Evolutionary conservation across 257 asterid genomes (phyloP).

Genomic region (Vinca minor): DNA sequence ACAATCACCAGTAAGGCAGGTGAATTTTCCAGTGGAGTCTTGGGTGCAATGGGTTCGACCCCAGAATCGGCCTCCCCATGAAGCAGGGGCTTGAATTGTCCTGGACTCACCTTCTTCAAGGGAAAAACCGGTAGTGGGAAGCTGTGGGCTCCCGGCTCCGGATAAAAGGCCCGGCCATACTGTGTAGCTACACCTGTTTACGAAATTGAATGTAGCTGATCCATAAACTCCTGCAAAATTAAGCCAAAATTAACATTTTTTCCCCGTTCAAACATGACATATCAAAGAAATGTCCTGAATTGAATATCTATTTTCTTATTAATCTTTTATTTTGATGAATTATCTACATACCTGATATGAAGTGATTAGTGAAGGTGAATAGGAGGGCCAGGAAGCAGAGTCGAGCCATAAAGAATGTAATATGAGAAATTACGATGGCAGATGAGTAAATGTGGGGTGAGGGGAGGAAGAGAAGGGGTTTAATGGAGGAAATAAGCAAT

Average conservation of each 20-base stretch:
- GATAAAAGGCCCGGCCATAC: slow-evolving; percentile 91
- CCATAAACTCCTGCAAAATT: slow-evolving; percentile 41
- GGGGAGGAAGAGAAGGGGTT: not conserved
- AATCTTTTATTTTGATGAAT: too few relatives aligned
- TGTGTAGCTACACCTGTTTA: slow-evolving; percentile 63
- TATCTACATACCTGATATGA: slow-evolving; percentile 50
- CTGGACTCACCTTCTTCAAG: slow-evolving; percentile 53
- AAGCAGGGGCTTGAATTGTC: slow-evolving; percentile 46
- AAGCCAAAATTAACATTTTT: not conserved
- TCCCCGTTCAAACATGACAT: too few relatives aligned
- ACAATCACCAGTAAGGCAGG: slow-evolving; percentile 82
- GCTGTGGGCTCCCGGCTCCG: slow-evolving; percentile 68
- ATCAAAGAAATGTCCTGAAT: not conserved
- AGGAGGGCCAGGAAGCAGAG: slow-evolving; percentile 23
- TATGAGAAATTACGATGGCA: too few relatives aligned
- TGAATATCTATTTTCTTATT: not conserved
- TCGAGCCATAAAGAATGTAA: slow-evolving; percentile 35
- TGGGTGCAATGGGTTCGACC: slow-evolving; percentile 66
- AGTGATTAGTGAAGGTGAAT: slow-evolving; percentile 24
- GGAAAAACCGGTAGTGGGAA: slow-evolving; percentile 57
- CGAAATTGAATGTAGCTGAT: slow-evolving; percentile 54
- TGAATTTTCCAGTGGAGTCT: slow-evolving; percentile 60
- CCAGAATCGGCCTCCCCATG: slow-evolving; percentile 97
- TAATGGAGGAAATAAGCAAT: too few relatives aligned
- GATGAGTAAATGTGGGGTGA: not conserved